Evolutionary conservation across 2,329 filamentous ascomycete genomes (phyloP), one percentile per base, ranked within the genome.

Genomic region (Colletotrichum spinosum): DNA sequence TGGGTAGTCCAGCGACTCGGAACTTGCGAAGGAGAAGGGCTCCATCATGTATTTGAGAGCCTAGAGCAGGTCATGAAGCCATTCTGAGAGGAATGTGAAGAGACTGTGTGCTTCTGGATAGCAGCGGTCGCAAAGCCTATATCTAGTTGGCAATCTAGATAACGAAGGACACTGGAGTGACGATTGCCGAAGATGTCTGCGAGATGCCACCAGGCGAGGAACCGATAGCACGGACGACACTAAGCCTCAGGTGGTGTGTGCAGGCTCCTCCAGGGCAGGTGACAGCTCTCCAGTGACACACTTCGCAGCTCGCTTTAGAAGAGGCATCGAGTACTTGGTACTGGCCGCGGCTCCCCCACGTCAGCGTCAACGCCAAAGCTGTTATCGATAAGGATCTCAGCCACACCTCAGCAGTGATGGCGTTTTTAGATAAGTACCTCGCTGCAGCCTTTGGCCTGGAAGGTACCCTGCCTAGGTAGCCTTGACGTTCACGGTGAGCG

Each of bases 1-100:
- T 17, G 92, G 88, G 69, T 94, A 87, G 71, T 93, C 86, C 71
- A 98, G 85, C 77, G 92, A 89, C 70, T 93, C 91, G 65, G 96
- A 97, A 74, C 90, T 93, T 70, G 93, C 94, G 82, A 98, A 98
- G 37, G 94, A 97, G 79, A 97, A 97, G 56, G 94, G 91, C 80
- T 99, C 96, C 93, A 97, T 97, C 35, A 41, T 62, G 58, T 55
- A 55, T 60, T 69, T 70, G 46, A 48, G 65, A 70, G 52, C 39
- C 56, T 35, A 7, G 41, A 10, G 49, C 25, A 37, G 48, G 25
- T 64, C 49, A 53, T 64, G 48, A 52, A 37, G 34, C 51, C 62
- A 65, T 65, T 53, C 34, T 65, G 33, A 25, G 45, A 55, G 25
- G 25, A n/a, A 55, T 45, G 39, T 35, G 35, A 33, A 52, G 15